Evolutionary conservation across 306 rosid genomes (phyloP).

Genomic region (Potentilla sterilis): DNA sequence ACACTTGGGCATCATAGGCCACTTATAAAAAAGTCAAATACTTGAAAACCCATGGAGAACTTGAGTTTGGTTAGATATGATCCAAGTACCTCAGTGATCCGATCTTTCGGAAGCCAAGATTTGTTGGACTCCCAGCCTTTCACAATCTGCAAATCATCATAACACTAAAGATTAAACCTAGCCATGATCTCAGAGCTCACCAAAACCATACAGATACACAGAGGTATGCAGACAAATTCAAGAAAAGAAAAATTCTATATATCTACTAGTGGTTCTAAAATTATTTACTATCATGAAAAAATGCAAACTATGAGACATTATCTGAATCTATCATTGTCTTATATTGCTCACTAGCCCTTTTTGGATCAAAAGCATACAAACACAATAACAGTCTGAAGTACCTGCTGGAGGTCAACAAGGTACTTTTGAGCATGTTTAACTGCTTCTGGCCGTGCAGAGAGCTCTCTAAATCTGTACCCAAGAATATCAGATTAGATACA

Average conservation of each 20-base stretch:
- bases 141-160: constrained; percentile 53
- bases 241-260: neutral
- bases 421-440: constrained; percentile 62
- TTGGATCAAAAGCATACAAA: neutral
- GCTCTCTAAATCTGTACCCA: constrained; percentile 76
- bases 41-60: neutral
- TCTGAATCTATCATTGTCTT: neutral
- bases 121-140: constrained; percentile 70
- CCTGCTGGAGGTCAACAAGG: constrained; percentile 73
- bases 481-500: constrained; percentile 34
- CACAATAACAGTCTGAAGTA: constrained; percentile 24
- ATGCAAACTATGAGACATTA: neutral
- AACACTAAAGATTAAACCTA: constrained; percentile 3
- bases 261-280: neutral
- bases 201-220: neutral
- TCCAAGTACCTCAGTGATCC: constrained; percentile 63
- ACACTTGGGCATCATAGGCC: constrained; percentile 5
- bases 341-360: neutral
- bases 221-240: neutral
- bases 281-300: neutral
- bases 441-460: constrained; percentile 73
- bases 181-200: neutral
- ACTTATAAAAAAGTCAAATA: neutral
- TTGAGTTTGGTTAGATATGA: constrained; percentile 6
- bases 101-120: constrained; percentile 78